Percentiles rank a stretch among this genome's conserved stretches.
These are phyloP conservation scores for Pseudocercospora cruenta DNA, from an alignment of 2,329 filamentous ascomycete species.

Conservation along the genomic window DNA sequence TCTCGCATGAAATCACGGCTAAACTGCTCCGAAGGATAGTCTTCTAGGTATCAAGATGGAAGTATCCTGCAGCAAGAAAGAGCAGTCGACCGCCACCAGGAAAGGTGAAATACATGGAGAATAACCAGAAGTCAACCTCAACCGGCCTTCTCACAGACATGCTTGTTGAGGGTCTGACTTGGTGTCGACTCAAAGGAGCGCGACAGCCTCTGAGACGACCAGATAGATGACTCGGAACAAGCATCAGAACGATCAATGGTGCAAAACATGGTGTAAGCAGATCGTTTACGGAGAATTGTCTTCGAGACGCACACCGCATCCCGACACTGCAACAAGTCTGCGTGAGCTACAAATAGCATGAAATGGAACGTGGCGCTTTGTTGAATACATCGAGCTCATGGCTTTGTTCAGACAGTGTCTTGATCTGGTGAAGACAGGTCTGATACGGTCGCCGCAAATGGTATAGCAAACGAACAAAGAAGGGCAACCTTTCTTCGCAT, in stretches of 20 bases:
- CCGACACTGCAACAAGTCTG: too few species aligned
- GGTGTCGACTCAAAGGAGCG: not conserved
- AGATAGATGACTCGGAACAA: too few species aligned
- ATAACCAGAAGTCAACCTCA: not conserved
- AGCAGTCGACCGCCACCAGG: not conserved
- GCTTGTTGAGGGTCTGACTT: not conserved
- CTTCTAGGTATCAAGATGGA: too few species aligned
- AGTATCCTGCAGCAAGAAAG: too few species aligned
- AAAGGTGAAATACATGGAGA: not conserved
- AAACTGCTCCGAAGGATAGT: too few species aligned
- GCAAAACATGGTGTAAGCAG: not conserved
- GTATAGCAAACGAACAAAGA: not conserved
- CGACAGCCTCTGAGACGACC: too few species aligned
- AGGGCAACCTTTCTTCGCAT: not conserved
- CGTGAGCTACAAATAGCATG: not conserved
- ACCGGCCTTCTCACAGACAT: not conserved
- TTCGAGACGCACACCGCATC: too few species aligned
- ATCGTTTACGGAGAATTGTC: not conserved
- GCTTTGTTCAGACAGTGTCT: conserved; percentile 1
- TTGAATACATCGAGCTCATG: not conserved
- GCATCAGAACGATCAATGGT: too few species aligned
- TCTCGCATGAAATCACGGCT: too few species aligned
- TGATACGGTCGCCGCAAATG: not conserved
- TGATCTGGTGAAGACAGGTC: not conserved
- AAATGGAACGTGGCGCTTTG: not conserved